phyloP scores from a whole-genome alignment of 2,329 filamentous ascomycete genomes.

The Cyclaneusma minus region DNA sequence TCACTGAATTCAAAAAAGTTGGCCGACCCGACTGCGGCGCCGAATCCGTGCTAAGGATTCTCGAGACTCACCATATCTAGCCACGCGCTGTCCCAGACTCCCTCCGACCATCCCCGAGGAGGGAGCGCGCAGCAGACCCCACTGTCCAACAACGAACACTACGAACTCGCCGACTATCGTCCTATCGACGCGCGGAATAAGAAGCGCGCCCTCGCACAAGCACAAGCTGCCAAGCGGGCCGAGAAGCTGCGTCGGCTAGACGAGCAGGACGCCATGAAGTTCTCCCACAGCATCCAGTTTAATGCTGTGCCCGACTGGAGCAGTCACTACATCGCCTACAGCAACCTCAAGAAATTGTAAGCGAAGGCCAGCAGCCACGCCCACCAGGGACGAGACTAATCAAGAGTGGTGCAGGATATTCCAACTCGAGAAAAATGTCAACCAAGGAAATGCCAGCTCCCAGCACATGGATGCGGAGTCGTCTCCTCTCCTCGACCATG shows the following conservation, averaged over 20 bases:
- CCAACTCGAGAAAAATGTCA: conserved; percentile 72
- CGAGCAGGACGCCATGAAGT: conserved; percentile 86
- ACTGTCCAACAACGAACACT: too few species aligned
- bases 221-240: conserved; percentile 26
- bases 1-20: too few species aligned
- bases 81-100: too few species aligned
- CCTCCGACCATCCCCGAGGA: too few species aligned
- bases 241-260: conserved; percentile 58
- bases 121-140: too few species aligned
- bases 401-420: conserved; percentile 62
- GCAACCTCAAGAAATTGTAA: conserved; percentile 95
- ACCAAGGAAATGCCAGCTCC: conserved; percentile 38
- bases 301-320: conserved; percentile 99
- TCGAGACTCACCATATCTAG: too few species aligned
- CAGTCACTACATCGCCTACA: conserved; percentile 94
- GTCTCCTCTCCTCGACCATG: conserved; percentile 60
- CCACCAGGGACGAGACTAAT: too few species aligned
- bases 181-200: conserved; percentile 6
- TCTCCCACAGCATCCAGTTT: conserved; percentile 98
- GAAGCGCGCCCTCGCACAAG: conserved; percentile 1
- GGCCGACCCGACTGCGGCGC: too few species aligned
- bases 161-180: conserved; percentile 16
- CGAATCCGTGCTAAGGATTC: too few species aligned
- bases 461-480: conserved; percentile 61
- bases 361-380: too few species aligned